Percentiles rank a stretch among this genome's conserved stretches.
These are phyloP conservation scores for Adansonia grandidieri DNA, from an alignment of 441 rosid genomes.

Conservation along the genomic window DNA sequence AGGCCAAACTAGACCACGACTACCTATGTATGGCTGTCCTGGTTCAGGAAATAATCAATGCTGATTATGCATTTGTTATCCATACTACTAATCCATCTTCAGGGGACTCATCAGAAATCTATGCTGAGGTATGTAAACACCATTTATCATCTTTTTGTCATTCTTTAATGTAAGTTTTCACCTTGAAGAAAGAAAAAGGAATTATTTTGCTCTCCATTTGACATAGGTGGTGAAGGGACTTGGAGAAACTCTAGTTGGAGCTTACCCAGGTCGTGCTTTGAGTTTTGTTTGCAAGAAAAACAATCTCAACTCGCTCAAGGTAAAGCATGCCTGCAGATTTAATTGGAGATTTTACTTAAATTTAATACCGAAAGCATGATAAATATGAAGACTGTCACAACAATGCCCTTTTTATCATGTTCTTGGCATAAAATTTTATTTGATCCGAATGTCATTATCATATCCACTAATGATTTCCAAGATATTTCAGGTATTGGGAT, in stretches of 20 bases:
- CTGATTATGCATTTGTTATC: constrained; percentile 97
- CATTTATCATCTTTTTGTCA: background rate
- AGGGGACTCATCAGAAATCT: constrained; percentile 90
- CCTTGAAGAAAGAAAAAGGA: constrained; percentile 18
- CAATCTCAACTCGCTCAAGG: constrained; percentile 75
- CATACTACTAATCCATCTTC: constrained; percentile 98
- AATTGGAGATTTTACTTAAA: background rate
- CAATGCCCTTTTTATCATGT: background rate
- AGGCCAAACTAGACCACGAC: constrained; percentile 86
- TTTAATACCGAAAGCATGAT: background rate
- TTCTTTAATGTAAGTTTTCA: background rate
- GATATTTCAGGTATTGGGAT: constrained; percentile 74
- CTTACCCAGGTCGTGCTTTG: constrained; percentile 97
- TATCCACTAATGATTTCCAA: constrained; percentile 27
- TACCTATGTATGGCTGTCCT: constrained; percentile 97
- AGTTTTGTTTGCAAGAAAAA: constrained; percentile 89
- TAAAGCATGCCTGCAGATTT: constrained; percentile 35
- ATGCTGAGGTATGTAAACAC: constrained; percentile 74
- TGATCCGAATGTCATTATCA: background rate
- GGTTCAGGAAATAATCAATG: constrained; percentile 95
- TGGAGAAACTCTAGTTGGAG: constrained; percentile 98
- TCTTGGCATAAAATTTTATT: constrained; percentile 17
- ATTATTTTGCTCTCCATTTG: constrained; percentile 6
- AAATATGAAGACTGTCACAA: background rate
- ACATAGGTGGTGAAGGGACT: constrained; percentile 91